A percentile compares a stretch with the other conserved stretches of the same genome.
phyloP scores from a whole-genome alignment of 2,329 filamentous ascomycete species.

The Hypomyces perniciosus region DNA sequence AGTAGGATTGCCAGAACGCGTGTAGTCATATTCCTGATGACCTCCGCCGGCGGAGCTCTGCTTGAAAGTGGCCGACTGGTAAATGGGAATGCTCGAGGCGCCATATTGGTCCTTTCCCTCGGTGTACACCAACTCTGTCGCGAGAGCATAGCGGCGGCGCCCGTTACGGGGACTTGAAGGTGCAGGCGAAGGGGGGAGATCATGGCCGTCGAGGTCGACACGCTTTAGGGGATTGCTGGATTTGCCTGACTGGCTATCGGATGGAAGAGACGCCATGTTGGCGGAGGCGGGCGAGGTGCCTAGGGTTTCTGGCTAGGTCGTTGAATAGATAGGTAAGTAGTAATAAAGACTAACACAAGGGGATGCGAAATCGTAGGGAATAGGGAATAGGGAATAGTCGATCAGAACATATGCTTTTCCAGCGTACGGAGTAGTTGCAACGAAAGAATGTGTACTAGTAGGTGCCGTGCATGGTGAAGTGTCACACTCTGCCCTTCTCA shows the following conservation, averaged over 20 bases:
- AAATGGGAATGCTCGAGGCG: constrained; percentile 91
- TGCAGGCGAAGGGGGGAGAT: constrained; percentile 84
- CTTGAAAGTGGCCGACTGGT: constrained; percentile 98
- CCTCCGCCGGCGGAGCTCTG: constrained; percentile 74
- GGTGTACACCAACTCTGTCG: constrained; percentile 94
- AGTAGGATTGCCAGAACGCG: constrained; percentile 93
- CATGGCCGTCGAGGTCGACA: constrained; percentile 75
- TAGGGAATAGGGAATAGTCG: too few species aligned
- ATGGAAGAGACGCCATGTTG: constrained; percentile 25
- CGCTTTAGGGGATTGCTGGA: constrained; percentile 41
- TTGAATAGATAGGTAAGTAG: too few species aligned
- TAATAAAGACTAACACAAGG: too few species aligned
- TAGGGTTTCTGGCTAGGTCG: too few species aligned
- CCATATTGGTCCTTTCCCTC: constrained; percentile 97
- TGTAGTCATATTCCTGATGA: constrained; percentile 92
- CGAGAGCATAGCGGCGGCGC: constrained; percentile 78
- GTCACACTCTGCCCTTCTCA: too few species aligned
- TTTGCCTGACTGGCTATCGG: constrained; percentile 21
- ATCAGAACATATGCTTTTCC: too few species aligned
- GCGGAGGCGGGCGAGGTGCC: background rate
- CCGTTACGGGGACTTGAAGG: constrained; percentile 85
- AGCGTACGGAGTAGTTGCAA: too few species aligned
- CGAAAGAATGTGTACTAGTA: too few species aligned
- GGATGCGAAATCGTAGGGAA: too few species aligned
- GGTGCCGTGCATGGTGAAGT: too few species aligned